Evolutionary conservation across 2,329 filamentous ascomycete species (phyloP), one percentile per base, ranked within the genome.

Genomic region (Penicillium sp.): DNA sequence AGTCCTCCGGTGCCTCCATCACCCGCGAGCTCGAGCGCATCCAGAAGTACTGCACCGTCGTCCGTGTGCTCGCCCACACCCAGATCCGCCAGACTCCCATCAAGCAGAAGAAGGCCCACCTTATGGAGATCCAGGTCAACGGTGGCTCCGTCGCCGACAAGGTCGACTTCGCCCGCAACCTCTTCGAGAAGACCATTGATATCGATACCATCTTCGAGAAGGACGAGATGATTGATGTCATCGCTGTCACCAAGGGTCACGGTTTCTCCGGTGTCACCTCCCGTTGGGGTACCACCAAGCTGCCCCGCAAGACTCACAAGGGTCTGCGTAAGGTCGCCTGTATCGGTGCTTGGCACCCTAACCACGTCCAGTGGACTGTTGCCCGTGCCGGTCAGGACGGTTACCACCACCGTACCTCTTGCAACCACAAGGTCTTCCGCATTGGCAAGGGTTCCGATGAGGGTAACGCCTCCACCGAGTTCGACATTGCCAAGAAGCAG

Each of bases 41-140:
- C 80, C 95, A 96, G 89, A 97, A 97, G 84, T 99, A 99, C 89
- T 96, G 92, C 88, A 93, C 90, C 68, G 91, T 97, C 77, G 88
- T 99, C 81, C 93, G 93, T 77, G 85, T 99, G 66, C 91, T 99
- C 75, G 92, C 93, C 76, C 93, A 99, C 87, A 96, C 93, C 68
- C 93, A 99, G 82, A 91, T 97, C 84, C 86, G 87, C 85, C 92
- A 95, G 87, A 97, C 93, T 57, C 92, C 93, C 61, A 87, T 99
- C 77, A 97, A 96, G 88, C 93, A 99, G 84, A 99, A 99, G 91
- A 99, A 97, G 89, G 92, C 93, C 71, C 93, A 99, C 79, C 84
- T 99, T 67, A 99, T 99, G 93, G 93, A 99, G 83, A 90, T 99
- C 77, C 93, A 99, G 83, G 79, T 99, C 86, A 99, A 99, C 83